Conservation (phyloP, 2,329 filamentous ascomycete genomes). For the Helminthosporium solani region DNA sequence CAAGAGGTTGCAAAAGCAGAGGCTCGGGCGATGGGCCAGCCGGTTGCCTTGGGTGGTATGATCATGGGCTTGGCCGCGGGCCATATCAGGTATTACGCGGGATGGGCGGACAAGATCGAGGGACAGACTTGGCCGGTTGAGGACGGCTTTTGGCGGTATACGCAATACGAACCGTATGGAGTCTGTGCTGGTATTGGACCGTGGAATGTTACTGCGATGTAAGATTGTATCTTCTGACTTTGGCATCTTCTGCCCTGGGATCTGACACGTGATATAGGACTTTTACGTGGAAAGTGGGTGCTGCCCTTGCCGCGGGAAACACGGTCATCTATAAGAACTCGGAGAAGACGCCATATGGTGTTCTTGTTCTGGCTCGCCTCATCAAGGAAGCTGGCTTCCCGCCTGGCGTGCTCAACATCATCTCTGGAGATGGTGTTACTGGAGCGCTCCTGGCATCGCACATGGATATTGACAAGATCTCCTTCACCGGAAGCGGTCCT, state of each 20-base stretch:
- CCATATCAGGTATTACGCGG: conserved; percentile 18
- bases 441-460: conserved; percentile 43
- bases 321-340: conserved; percentile 32
- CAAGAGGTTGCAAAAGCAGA: conserved; percentile 18
- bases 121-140: conserved; percentile 20
- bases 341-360: conserved; percentile 29
- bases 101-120: conserved; percentile 26
- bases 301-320: conserved; percentile 38
- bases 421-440: conserved; percentile 32
- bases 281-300: conserved; percentile 29
- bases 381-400: conserved; percentile 40
- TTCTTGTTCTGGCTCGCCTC: conserved; percentile 24
- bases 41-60: conserved; percentile 5
- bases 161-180: conserved; percentile 28
- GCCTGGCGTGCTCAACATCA: conserved; percentile 44
- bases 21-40: conserved; percentile 20
- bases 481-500: conserved; percentile 43
- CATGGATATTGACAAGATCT: conserved; percentile 46
- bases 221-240: conserved; percentile 5
- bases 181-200: conserved; percentile 35
- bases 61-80: conserved; percentile 10
- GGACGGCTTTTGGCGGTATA: conserved; percentile 9
- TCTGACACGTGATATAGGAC: conserved; percentile 9
- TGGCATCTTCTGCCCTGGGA: no score
- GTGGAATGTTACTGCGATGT: conserved; percentile 29